Evolutionary conservation across 1,284 basidiomycete genomes (phyloP), one percentile per base, ranked within the genome.

Genomic region (Puccinia polysora): DNA sequence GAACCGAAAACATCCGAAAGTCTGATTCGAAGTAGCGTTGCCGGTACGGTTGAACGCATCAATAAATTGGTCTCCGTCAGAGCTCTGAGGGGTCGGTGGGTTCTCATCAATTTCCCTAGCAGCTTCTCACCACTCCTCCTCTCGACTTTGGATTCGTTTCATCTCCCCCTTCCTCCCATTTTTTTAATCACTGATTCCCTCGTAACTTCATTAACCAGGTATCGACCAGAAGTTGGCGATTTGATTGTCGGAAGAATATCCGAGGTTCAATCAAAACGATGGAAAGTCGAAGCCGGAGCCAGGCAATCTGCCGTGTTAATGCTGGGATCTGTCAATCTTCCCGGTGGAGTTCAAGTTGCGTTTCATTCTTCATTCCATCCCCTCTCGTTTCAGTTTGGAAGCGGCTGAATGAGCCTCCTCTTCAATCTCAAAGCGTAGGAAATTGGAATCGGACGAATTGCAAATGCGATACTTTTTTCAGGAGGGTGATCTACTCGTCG

Each of bases 401-500:
- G 34, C 25, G 15, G 52, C 23, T 43, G 23, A 15, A n/a, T n/a
- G n/a, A n/a, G n/a, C n/a, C n/a, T n/a, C n/a, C n/a, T n/a, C n/a
- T n/a, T n/a, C n/a, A n/a, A n/a, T 40, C 23, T 40, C 73, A 70
- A 79, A 97, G 89, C 85, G 96, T 69, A 85, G 95, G 65, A 97
- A 97, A 85, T 83, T 98, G 30, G 96, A 98, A 81, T 93, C 90
- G 73, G 96, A 99, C 79, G 96, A 98, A 79, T 85, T 99, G 62
- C 95, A 98, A 80, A 99, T 99, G 96, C 86, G 96, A 72, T 90
- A 86, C n/a, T 98, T 98, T 79, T 93, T 98, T 77, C 91, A 96
- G 76, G 96, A 98, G 79, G 93, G 94, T 5, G 95, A 99, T 82
- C 83, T 98, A 38, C 84, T 98, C 10, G 96, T 98, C 12, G 94